These are phyloP conservation scores for Pseudoscleropodium purum DNA, from an alignment of 225 moss, liverwort and hornwort species.

Conservation along the genomic window DNA sequence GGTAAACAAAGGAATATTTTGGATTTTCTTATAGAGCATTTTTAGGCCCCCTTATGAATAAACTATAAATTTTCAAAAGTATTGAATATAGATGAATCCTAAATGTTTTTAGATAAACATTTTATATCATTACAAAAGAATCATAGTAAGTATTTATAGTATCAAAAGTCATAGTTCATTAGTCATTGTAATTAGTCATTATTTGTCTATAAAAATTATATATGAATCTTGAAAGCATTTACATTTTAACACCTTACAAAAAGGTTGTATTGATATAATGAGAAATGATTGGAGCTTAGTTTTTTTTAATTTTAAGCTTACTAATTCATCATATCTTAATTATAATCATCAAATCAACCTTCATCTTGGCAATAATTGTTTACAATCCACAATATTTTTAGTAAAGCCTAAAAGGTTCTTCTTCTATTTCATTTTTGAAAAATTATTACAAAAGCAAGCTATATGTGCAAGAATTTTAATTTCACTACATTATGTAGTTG, in stretches of 20 bases:
- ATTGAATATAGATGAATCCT: not conserved
- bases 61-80: not conserved
- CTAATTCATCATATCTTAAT: not conserved
- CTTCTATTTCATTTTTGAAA: not conserved
- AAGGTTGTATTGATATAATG: not conserved
- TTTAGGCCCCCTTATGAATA: not conserved
- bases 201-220: not conserved
- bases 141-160: no score
- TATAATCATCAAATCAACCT: not conserved
- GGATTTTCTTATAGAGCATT: not conserved
- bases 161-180: not conserved
- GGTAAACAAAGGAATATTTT: not conserved
- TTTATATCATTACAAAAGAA: not conserved
- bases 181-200: no score
- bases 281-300: not conserved
- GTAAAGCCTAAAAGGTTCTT: not conserved
- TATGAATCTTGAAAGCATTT: not conserved
- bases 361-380: no score
- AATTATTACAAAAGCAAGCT: not conserved
- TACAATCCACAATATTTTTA: no score
- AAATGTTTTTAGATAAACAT: no score
- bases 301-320: not conserved
- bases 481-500: not conserved
- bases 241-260: not conserved
- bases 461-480: not conserved